Percentiles rank a stretch among this genome's conserved stretches.
phyloP scores from a whole-genome alignment of 176 grass and related monocot genomes.

The Oryza coarctata region DNA sequence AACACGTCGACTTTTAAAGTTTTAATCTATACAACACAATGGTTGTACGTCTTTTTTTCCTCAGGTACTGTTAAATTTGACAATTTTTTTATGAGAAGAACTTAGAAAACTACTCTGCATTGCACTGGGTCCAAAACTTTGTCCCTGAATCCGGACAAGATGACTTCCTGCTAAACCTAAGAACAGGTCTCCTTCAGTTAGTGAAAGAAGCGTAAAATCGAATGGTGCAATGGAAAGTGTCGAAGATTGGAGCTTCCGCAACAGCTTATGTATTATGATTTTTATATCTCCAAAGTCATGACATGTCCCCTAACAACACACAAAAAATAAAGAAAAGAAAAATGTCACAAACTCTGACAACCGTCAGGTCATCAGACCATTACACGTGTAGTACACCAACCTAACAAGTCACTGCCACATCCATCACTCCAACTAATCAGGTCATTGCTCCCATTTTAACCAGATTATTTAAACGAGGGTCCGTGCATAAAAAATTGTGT shows the following conservation, averaged over 20 bases:
- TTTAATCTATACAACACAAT: background rate
- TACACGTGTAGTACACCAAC: background rate
- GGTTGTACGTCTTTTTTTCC: background rate
- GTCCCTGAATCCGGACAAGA: conserved; percentile 8
- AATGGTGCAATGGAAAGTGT: background rate
- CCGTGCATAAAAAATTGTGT: no score
- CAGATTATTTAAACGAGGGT: no score
- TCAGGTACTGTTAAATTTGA: background rate
- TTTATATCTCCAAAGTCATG: background rate
- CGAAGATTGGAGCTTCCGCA: background rate
- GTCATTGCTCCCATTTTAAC: background rate
- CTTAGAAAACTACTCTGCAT: background rate
- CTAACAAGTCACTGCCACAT: background rate
- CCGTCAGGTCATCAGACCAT: background rate
- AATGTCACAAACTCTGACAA: background rate
- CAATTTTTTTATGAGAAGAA: background rate
- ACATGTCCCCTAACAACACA: background rate
- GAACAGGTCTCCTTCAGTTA: background rate
- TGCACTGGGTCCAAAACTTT: background rate
- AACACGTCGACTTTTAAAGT: background rate
- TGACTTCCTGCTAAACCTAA: background rate
- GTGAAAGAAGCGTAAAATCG: background rate
- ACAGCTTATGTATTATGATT: background rate
- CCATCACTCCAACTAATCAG: background rate
- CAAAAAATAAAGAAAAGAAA: background rate